Evolutionary conservation across 192 early-diverging fungal genomes (phyloP).

Genomic region (Coemansia sp.): DNA sequence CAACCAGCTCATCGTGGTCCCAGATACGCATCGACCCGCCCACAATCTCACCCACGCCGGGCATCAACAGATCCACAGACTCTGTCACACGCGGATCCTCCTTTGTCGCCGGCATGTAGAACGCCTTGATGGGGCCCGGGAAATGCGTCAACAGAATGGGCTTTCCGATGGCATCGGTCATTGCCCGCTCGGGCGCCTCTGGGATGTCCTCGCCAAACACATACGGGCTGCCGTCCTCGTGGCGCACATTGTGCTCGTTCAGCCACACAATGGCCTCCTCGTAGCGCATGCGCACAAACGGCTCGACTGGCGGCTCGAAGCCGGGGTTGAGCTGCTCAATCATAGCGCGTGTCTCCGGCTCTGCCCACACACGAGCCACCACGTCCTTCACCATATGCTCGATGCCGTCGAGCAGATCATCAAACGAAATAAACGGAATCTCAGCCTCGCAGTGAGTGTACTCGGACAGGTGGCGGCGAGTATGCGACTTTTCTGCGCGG

Average conservation of each 20-base stretch:
- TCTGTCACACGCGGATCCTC: constrained; percentile 88
- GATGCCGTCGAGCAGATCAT: constrained; percentile 81
- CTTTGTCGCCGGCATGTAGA: constrained; percentile 96
- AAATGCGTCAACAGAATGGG: constrained; percentile 96
- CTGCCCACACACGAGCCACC: constrained; percentile 74
- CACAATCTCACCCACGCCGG: constrained; percentile 96
- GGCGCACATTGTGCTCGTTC: constrained; percentile 84
- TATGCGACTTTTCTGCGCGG: constrained; percentile 96
- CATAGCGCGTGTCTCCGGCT: constrained; percentile 73
- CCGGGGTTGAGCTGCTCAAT: constrained; percentile 89
- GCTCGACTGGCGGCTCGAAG: constrained; percentile 72
- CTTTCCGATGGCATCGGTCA: constrained; percentile 97
- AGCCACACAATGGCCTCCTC: constrained; percentile 94
- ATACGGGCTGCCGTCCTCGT: constrained; percentile 86
- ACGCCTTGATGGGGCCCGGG: constrained; percentile 97
- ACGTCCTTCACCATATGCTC: constrained; percentile 88
- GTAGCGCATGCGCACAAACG: constrained; percentile 96
- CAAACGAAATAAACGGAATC: constrained; percentile 90
- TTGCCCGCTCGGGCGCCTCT: constrained; percentile 93
- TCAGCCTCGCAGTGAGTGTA: constrained; percentile 98
- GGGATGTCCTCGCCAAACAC: constrained; percentile 99
- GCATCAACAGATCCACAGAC: constrained; percentile 97
- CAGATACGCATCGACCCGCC: constrained; percentile 98
- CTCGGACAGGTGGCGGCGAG: constrained; percentile 93
- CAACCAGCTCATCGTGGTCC: constrained; percentile 76